Conservation (phyloP, 192 early-diverging fungal species). For the Coemansia sp. region DNA sequence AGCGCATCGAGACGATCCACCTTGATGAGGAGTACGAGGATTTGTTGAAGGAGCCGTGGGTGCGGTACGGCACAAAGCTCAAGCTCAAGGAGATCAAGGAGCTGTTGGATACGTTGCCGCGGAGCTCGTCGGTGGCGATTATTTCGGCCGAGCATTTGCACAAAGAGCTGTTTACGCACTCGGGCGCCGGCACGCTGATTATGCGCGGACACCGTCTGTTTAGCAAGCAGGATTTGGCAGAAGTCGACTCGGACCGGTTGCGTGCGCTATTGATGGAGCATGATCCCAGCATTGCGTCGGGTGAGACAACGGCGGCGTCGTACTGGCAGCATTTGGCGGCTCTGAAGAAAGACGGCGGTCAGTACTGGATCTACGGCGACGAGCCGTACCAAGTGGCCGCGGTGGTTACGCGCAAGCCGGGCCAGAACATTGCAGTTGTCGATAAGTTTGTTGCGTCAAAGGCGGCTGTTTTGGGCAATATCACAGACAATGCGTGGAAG, state of each 20-base stretch:
- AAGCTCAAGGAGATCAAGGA: conserved; percentile 98
- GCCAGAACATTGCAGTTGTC: conserved; percentile 62
- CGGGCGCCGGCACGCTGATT: conserved; percentile 95
- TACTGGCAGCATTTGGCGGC: conserved; percentile 68
- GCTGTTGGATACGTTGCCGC: conserved; percentile 90
- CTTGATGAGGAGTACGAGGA: conserved; percentile 99
- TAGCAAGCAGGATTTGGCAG: conserved; percentile 63
- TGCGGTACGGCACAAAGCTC: conserved; percentile 95
- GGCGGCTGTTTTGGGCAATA: conserved; percentile 87
- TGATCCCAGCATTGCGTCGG: conserved; percentile 69
- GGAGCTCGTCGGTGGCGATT: conserved; percentile 98
- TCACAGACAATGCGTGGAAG: conserved; percentile 95
- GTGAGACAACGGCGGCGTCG: conserved; percentile 65
- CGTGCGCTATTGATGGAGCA: conserved; percentile 73
- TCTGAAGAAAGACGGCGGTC: conserved; percentile 54
- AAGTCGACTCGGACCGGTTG: conserved; percentile 79
- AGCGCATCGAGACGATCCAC: conserved; percentile 97
- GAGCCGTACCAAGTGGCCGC: conserved; percentile 92
- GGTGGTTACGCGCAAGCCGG: conserved; percentile 62
- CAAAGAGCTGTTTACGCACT: conserved; percentile 98
- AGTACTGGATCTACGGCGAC: conserved; percentile 81
- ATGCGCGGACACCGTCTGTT: conserved; percentile 92
- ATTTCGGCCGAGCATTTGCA: conserved; percentile 98
- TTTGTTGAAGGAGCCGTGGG: conserved; percentile 93
- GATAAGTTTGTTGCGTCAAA: conserved; percentile 91